These are phyloP conservation scores for Quercus tomentella DNA, from an alignment of 331 rosid genomes.

Conservation along the genomic window DNA sequence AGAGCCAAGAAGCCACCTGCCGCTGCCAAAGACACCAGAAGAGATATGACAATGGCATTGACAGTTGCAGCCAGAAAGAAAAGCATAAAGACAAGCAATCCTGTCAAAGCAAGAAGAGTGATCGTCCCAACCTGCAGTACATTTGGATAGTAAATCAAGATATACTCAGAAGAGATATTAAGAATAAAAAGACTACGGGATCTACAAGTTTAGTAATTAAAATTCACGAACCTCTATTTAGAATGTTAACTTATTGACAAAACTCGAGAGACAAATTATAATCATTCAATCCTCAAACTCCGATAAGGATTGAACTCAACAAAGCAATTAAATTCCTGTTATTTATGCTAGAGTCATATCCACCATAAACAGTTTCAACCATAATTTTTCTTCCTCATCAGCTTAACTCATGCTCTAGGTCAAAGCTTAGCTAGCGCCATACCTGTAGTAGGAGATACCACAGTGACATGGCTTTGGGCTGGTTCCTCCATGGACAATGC, in stretches of 20 bases:
- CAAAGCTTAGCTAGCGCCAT: no score
- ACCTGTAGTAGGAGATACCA: no score
- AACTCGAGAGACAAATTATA: neutral
- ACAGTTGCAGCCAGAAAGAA: constrained; percentile 71
- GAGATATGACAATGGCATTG: constrained; percentile 59
- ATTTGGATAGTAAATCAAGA: constrained; percentile 4
- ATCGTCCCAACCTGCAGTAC: constrained; percentile 75
- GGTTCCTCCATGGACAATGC: no score
- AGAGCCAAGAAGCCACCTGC: constrained; percentile 90
- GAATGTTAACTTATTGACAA: neutral
- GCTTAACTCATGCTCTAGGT: neutral
- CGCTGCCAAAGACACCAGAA: constrained; percentile 65
- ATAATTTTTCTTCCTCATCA: neutral
- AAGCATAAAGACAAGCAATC: constrained; percentile 62
- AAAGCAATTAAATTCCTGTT: neutral
- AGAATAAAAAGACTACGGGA: neutral
- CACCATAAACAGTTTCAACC: neutral
- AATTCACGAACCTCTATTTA: neutral
- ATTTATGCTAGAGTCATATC: neutral
- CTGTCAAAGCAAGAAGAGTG: constrained; percentile 54
- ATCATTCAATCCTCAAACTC: neutral
- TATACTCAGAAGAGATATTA: neutral
- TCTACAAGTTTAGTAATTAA: neutral
- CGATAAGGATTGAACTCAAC: neutral
- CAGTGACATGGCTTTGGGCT: no score